A percentile compares a stretch with the other conserved stretches of the same genome.
phyloP scores from a whole-genome alignment of 2,329 filamentous ascomycete species.

The Geosmithia morbida region DNA sequence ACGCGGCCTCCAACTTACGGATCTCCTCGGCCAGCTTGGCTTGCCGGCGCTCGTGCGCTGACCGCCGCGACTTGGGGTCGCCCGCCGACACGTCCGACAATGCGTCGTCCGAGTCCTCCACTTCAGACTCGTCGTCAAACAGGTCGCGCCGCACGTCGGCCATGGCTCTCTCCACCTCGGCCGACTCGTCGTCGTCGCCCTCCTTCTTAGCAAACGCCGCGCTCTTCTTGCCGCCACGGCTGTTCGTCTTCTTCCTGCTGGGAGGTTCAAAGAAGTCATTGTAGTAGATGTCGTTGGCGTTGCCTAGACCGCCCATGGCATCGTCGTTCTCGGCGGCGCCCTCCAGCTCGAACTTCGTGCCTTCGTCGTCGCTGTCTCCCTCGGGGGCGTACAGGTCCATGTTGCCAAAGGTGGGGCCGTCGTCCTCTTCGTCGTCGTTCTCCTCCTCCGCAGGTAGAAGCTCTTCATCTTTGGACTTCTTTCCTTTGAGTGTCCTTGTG shows the following conservation, averaged over 20 bases:
- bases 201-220: slow-evolving; percentile 20
- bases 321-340: slow-evolving; percentile 20
- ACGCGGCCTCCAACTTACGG: slow-evolving; percentile 74
- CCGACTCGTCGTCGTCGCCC: slow-evolving; percentile 7
- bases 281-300: slow-evolving; percentile 83
- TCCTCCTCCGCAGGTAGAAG: slow-evolving; percentile 20
- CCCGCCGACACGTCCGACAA: slow-evolving; percentile 53
- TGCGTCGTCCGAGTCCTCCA: slow-evolving; percentile 48
- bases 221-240: slow-evolving; percentile 25
- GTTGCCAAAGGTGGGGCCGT: slow-evolving; percentile 72
- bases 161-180: slow-evolving; percentile 71
- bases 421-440: slow-evolving; percentile 55
- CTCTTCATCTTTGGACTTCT: slow-evolving; percentile 10
- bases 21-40: slow-evolving; percentile 84
- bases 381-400: slow-evolving; percentile 60
- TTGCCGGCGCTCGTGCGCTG: slow-evolving; percentile 75
- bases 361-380: slow-evolving; percentile 52
- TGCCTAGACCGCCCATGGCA: slow-evolving; percentile 32
- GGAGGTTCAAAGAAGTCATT: slow-evolving; percentile 90
- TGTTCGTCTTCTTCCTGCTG: slow-evolving; percentile 50
- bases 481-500: slow-evolving; percentile 19
- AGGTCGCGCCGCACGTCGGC: slow-evolving; percentile 77
- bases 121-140: slow-evolving; percentile 64
- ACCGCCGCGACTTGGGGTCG: slow-evolving; percentile 59
- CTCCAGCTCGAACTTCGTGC: slow-evolving; percentile 19